Conservation (phyloP, 2,329 filamentous ascomycete species). For the Teratosphaeria viscida region DNA sequence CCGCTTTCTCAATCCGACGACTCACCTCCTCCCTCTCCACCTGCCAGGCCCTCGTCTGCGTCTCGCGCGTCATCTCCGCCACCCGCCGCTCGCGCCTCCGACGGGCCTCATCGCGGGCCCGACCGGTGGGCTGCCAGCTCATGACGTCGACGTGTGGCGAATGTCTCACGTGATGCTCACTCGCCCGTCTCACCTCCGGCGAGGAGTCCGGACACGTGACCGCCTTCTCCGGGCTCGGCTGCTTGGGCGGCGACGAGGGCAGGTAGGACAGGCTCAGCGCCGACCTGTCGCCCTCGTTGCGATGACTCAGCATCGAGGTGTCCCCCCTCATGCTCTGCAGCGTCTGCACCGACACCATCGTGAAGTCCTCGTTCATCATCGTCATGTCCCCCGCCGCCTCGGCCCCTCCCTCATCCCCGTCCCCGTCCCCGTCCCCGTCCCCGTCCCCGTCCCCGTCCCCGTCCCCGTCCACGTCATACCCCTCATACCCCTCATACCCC, state of each 20-base stretch:
- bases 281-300: neutral
- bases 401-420: slow-evolving; percentile 3
- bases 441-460: neutral
- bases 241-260: slow-evolving; percentile 23
- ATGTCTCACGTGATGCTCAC: neutral
- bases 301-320: slow-evolving; percentile 3
- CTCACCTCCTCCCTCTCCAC: slow-evolving; percentile 11
- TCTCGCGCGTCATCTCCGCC: neutral
- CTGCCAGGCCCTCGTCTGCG: slow-evolving; percentile 7
- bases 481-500: slow-evolving; percentile 2
- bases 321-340: slow-evolving; percentile 26
- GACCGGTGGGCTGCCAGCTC: neutral
- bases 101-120: neutral
- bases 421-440: neutral
- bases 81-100: neutral
- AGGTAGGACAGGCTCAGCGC: slow-evolving; percentile 14
- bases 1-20: slow-evolving; percentile 9
- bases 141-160: neutral
- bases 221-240: neutral
- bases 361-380: slow-evolving; percentile 41
- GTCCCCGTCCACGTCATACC: slow-evolving; percentile 1
- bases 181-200: slow-evolving; percentile 1
- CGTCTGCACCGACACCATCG: slow-evolving; percentile 40
- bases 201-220: slow-evolving; percentile 12
- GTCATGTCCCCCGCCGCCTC: slow-evolving; percentile 32